phyloP scores from a whole-genome alignment of 2,329 filamentous ascomycete genomes.

The Hymenoscyphus linearis region DNA sequence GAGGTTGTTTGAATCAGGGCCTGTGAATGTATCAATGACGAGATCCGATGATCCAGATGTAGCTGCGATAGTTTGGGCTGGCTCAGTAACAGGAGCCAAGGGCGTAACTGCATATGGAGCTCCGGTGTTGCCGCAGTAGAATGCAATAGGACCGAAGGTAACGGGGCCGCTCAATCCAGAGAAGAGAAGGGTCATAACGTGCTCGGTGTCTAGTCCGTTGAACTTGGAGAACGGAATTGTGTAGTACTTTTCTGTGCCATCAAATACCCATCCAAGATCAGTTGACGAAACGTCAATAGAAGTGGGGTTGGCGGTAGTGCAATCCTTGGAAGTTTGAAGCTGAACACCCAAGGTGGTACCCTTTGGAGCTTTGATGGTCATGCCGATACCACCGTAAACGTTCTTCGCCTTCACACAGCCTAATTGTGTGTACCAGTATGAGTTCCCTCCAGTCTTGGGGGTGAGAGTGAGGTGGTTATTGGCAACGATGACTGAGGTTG shows the following conservation, averaged over 20 bases:
- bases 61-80: conserved; percentile 44
- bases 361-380: conserved; percentile 48
- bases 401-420: conserved; percentile 47
- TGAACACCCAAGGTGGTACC: conserved; percentile 48
- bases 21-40: conserved; percentile 57
- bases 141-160: conserved; percentile 50
- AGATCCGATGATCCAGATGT: conserved; percentile 44
- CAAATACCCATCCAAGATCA: conserved; percentile 54
- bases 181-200: conserved; percentile 49
- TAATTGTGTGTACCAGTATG: conserved; percentile 55
- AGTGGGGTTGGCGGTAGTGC: conserved; percentile 33
- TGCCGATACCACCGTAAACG: conserved; percentile 49
- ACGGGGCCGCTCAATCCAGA: conserved; percentile 41
- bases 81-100: conserved; percentile 36
- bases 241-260: conserved; percentile 55
- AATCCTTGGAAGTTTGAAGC: conserved; percentile 41
- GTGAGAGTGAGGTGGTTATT: conserved; percentile 48
- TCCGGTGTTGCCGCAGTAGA: conserved; percentile 51
- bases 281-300: conserved; percentile 32
- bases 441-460: conserved; percentile 39
- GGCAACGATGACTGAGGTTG: conserved; percentile 45
- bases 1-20: conserved; percentile 49
- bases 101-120: conserved; percentile 44
- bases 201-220: conserved; percentile 43
- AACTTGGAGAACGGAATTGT: conserved; percentile 51